Conservation (phyloP, 208 protist species). For the Phytomonas francai region DNA sequence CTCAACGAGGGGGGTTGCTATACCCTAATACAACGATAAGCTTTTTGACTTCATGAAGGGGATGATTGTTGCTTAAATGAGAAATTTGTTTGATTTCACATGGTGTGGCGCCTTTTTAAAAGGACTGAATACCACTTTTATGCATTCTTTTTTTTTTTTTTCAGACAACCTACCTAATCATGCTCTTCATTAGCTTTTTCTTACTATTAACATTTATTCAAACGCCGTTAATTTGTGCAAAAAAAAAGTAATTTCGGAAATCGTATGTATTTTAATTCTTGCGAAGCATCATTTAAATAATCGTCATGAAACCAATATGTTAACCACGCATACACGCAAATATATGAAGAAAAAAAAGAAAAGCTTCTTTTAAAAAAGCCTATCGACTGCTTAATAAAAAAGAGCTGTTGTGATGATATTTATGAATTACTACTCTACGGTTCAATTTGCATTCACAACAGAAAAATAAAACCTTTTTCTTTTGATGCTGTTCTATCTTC, state of each 20-base stretch:
- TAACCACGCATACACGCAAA: no score
- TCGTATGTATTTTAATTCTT: neutral
- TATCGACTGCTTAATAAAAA: no score
- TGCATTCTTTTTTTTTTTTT: constrained; percentile 4
- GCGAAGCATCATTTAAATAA: neutral
- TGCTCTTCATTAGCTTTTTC: constrained; percentile 11
- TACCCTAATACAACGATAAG: no score
- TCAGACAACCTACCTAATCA: neutral
- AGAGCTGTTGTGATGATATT: no score
- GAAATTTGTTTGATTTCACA: no score
- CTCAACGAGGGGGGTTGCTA: no score
- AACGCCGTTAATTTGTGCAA: neutral
- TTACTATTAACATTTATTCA: constrained; percentile 6
- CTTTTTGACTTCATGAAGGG: no score
- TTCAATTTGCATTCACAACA: constrained; percentile 11
- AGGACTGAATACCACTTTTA: no score
- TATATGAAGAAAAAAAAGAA: constrained; percentile 4
- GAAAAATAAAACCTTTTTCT: constrained; percentile 5
- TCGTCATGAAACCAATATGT: no score
- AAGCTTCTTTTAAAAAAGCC: constrained; percentile 9
- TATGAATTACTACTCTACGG: constrained; percentile 1
- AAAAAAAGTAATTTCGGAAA: neutral
- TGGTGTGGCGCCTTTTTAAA: no score
- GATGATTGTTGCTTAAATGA: no score
- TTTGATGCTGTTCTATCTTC: constrained; percentile 7